These are phyloP conservation scores for Diplodia seriata DNA, from an alignment of 2,329 filamentous ascomycete species.

Conservation along the genomic window DNA sequence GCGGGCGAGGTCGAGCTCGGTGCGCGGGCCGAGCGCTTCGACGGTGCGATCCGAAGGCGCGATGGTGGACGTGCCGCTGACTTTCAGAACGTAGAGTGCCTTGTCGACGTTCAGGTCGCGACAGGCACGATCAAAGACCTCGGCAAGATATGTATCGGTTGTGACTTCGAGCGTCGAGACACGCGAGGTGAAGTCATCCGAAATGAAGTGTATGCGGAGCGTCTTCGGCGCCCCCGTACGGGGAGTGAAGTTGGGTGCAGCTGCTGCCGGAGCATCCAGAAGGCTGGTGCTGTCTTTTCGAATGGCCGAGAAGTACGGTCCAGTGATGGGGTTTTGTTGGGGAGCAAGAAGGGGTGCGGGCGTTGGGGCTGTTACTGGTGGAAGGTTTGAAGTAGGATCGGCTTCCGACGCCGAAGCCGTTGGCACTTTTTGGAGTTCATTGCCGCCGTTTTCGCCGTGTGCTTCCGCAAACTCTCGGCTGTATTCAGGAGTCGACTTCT, in stretches of 20 bases:
- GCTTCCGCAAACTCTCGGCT: conserved; percentile 58
- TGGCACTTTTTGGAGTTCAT: conserved; percentile 32
- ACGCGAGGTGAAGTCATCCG: conserved; percentile 72
- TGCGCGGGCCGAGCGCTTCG: conserved; percentile 76
- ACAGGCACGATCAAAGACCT: conserved; percentile 80
- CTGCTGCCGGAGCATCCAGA: conserved; percentile 53
- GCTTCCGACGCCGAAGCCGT: conserved; percentile 42
- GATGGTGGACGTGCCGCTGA: conserved; percentile 75
- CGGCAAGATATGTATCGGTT: conserved; percentile 82
- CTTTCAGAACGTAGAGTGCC: conserved; percentile 77
- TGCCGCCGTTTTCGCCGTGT: conserved; percentile 2
- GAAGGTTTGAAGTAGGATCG: conserved; percentile 40
- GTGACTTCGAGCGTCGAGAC: conserved; percentile 77
- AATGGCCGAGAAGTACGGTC: conserved; percentile 56
- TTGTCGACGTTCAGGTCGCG: conserved; percentile 80
- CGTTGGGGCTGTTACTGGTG: conserved; percentile 34
- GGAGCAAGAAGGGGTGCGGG: conserved; percentile 40
- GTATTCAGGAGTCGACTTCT: conserved; percentile 70
- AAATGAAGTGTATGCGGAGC: conserved; percentile 74
- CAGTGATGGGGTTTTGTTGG: conserved; percentile 59
- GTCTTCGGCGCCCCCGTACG: conserved; percentile 74
- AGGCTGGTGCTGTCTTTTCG: conserved; percentile 55
- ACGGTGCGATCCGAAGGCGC: conserved; percentile 80
- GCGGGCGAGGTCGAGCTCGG: conserved; percentile 76
- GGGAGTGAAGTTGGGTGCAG: conserved; percentile 55